Conservation (phyloP, 495 filamentous ascomycete species). For the Pyrenula aspistea region DNA sequence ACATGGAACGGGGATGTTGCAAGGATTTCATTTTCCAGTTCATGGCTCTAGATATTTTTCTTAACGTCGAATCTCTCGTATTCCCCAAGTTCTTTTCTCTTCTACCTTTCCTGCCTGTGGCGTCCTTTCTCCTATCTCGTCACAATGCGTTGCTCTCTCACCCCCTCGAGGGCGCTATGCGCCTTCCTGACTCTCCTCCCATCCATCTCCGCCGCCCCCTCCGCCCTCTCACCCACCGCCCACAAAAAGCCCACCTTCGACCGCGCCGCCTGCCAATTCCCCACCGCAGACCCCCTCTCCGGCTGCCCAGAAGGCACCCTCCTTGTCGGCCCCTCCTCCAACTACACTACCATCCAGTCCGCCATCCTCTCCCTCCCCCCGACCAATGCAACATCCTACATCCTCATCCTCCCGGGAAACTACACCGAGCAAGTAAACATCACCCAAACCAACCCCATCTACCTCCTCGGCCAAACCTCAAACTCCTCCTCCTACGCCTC, state of each 20-base stretch:
- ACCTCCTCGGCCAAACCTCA: constrained; percentile 40
- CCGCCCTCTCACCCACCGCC: background rate
- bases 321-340: constrained; percentile 27
- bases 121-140: background rate
- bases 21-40: background rate
- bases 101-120: background rate
- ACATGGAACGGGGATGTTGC: background rate
- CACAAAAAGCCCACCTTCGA: background rate
- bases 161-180: background rate
- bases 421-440: constrained; percentile 52
- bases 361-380: constrained; percentile 43
- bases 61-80: background rate
- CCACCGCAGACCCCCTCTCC: constrained; percentile 12
- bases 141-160: background rate
- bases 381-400: constrained; percentile 33
- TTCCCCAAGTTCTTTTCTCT: background rate
- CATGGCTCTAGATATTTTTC: background rate
- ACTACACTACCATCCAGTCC: constrained; percentile 37
- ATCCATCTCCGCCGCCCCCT: background rate
- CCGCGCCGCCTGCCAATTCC: background rate
- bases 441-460: constrained; percentile 42
- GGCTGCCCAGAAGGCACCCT: constrained; percentile 37
- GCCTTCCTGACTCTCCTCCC: background rate
- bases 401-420: constrained; percentile 40
- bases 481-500: constrained; percentile 19